These are phyloP conservation scores for Aplosporella prunicola DNA, from an alignment of 2,329 filamentous ascomycete species.

Conservation along the genomic window DNA sequence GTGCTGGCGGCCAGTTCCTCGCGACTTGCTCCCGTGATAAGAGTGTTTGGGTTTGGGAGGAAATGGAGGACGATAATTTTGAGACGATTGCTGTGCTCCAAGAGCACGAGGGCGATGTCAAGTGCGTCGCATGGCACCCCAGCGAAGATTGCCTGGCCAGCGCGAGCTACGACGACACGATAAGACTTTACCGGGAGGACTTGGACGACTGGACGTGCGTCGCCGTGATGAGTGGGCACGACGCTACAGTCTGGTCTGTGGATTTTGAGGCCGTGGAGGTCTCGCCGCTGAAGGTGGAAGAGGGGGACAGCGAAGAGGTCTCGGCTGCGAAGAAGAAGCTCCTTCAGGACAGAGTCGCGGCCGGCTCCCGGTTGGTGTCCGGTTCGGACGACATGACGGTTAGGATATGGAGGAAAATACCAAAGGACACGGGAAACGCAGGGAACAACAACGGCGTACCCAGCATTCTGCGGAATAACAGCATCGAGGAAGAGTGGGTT, in stretches of 20 bases:
- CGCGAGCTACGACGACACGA: slow-evolving; percentile 88
- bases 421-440: slow-evolving; percentile 42
- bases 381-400: slow-evolving; percentile 77
- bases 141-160: slow-evolving; percentile 70
- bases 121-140: slow-evolving; percentile 86
- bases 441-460: slow-evolving; percentile 56
- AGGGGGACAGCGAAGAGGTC: slow-evolving; percentile 17
- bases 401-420: slow-evolving; percentile 64
- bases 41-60: slow-evolving; percentile 97
- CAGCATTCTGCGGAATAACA: slow-evolving; percentile 72
- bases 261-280: slow-evolving; percentile 50
- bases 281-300: slow-evolving; percentile 13
- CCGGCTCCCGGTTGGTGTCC: slow-evolving; percentile 58
- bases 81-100: slow-evolving; percentile 92
- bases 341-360: slow-evolving; percentile 29
- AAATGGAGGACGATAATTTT: slow-evolving; percentile 88
- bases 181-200: slow-evolving; percentile 83
- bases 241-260: slow-evolving; percentile 81
- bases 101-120: slow-evolving; percentile 93
- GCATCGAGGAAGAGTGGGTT: slow-evolving; percentile 72
- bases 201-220: slow-evolving; percentile 91
- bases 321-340: slow-evolving; percentile 26
- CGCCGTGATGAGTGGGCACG: slow-evolving; percentile 68
- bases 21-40: slow-evolving; percentile 91
- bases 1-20: slow-evolving; percentile 63